Base-by-base conservation (phyloP, 352 stramenopile species). In the Phytophthora sp. region DNA sequence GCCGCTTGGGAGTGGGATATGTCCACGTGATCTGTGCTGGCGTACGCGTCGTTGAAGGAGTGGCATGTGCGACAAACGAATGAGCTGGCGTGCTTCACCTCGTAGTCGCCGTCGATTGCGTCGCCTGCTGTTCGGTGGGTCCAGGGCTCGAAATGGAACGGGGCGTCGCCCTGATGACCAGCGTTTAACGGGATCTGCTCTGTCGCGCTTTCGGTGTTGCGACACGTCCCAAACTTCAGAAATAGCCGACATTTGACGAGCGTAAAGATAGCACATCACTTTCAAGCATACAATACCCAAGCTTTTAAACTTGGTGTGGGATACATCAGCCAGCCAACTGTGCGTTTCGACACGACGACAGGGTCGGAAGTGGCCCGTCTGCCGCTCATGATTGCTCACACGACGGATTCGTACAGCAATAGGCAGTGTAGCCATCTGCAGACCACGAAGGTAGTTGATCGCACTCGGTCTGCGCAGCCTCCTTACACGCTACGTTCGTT, bases 211-310 rank as follows among this genome's bases (percentile, higher is more conserved):
- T 61, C 58, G 58, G 49, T 66, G 58, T 27, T 61, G 36, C 47
- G 58, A 47, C 58, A 52, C 46, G 18, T 59, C 57, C 3, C 38
- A 66, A n/a, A 61, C 58, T 66, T 66, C 58, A 66, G 58, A 66
- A 66, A 66, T 38, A 46, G 27, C 27, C 31, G 46, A 58, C 26
- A 58, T 15, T 47, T 58, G 51, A 38, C 33, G 51, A 47, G 51
- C 51, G n/a, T n/a, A n/a, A n/a, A n/a, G n/a, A n/a, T n/a, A n/a
- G n/a, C 29, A 31, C 39, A 20, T 39, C 20, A 52, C 11, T 23
- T 35, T 33, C 6, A 6, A 29, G 1, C n/a, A 47, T 66, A 66
- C 46, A 58, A 59, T 59, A 16, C 16, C 0, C 27, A 45, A 59
- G 46, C 21, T 33, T 11, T 7, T 7, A 2, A 18, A 30, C 7